These are phyloP conservation scores for Nematocida parisii DNA, from an alignment of 371 early-diverging fungal species.

Conservation along the genomic window DNA sequence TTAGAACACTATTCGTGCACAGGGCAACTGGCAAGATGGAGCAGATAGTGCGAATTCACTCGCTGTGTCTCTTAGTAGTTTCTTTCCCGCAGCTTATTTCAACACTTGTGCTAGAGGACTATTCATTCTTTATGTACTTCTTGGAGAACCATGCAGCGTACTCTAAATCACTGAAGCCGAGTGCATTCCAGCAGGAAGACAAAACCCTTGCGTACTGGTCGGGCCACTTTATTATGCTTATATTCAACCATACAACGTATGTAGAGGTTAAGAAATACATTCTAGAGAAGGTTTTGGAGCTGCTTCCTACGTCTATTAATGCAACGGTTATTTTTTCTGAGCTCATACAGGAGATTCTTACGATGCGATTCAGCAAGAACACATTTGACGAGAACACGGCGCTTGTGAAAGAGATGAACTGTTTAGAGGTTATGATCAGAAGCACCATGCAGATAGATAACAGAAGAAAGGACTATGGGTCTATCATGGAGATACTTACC, in stretches of 20 bases:
- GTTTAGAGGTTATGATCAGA: background rate
- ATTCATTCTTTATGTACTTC: background rate
- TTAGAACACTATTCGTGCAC: slow-evolving; percentile 11
- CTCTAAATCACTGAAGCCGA: background rate
- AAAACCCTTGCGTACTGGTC: slow-evolving; percentile 35
- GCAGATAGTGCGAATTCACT: background rate
- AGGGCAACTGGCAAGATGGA: background rate
- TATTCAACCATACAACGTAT: slow-evolving; percentile 19
- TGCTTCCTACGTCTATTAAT: background rate
- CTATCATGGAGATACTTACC: slow-evolving; percentile 1
- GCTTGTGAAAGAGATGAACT: slow-evolving; percentile 20
- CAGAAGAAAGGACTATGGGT: slow-evolving; percentile 11
- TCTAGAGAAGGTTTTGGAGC: background rate
- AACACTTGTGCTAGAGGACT: background rate
- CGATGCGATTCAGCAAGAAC: slow-evolving; percentile 31
- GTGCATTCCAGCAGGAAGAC: slow-evolving; percentile 1
- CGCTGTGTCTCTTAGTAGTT: slow-evolving; percentile 4
- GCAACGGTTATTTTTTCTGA: background rate
- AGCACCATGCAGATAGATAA: slow-evolving; percentile 26
- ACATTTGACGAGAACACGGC: slow-evolving; percentile 30
- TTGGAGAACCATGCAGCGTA: background rate
- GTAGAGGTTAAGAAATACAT: slow-evolving; percentile 9
- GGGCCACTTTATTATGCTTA: slow-evolving; percentile 12
- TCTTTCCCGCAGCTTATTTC: slow-evolving; percentile 26
- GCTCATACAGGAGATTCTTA: slow-evolving; percentile 35